Conservation (phyloP, 495 filamentous ascomycete genomes). For the Neurospora sp. region DNA sequence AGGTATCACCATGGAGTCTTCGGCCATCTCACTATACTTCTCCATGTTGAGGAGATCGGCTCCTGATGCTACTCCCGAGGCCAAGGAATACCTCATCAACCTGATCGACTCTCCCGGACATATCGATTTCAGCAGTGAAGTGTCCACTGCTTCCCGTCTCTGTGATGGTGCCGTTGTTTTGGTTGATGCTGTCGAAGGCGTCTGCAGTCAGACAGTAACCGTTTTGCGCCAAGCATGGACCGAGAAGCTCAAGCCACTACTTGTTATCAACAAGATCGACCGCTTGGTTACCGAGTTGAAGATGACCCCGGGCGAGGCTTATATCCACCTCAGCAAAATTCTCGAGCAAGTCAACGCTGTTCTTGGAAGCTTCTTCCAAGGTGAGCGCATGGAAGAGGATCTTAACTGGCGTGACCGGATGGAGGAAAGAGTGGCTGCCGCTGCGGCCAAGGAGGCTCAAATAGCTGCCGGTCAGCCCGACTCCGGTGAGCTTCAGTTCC, state of each 20-base stretch:
- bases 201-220: constrained; percentile 96
- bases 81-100: constrained; percentile 91
- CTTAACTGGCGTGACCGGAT: constrained; percentile 90
- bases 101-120: constrained; percentile 97
- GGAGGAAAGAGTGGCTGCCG: constrained; percentile 66
- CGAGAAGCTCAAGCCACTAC: constrained; percentile 85
- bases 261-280: constrained; percentile 98
- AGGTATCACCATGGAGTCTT: constrained; percentile 99
- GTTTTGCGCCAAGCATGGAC: constrained; percentile 93
- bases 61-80: constrained; percentile 56
- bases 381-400: constrained; percentile 98
- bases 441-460: constrained; percentile 37
- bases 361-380: constrained; percentile 94
- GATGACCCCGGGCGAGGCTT: constrained; percentile 84
- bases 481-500: constrained; percentile 54
- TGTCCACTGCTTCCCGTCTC: constrained; percentile 87
- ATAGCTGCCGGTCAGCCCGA: constrained; percentile 40
- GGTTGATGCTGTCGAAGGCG: constrained; percentile 96
- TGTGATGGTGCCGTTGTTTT: constrained; percentile 93
- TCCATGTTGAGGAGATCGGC: constrained; percentile 64
- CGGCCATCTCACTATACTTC: constrained; percentile 94
- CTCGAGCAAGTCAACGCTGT: constrained; percentile 96
- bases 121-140: constrained; percentile 97
- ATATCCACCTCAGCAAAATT: constrained; percentile 77
- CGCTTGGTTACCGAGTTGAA: constrained; percentile 84